These are phyloP conservation scores for Tulasnella sp. DNA, from an alignment of 768 basidiomycete species.

Conservation along the genomic window DNA sequence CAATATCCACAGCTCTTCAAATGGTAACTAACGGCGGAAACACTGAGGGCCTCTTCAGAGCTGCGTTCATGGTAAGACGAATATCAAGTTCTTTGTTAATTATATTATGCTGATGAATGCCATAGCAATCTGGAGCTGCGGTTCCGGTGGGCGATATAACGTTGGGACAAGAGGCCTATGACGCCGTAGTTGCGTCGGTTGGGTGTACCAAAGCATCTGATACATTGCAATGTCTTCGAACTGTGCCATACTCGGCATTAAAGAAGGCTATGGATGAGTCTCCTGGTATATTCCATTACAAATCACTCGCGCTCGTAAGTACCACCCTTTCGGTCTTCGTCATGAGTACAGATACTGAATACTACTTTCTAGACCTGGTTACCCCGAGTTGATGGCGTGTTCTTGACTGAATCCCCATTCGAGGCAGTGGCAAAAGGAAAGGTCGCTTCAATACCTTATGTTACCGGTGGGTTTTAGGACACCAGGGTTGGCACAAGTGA, in stretches of 20 bases:
- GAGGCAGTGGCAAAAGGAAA: slow-evolving; percentile 26
- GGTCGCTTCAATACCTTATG: slow-evolving; percentile 23
- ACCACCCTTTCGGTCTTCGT: not conserved
- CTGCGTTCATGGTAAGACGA: slow-evolving; percentile 17
- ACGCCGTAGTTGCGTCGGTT: slow-evolving; percentile 6
- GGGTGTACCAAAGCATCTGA: slow-evolving; percentile 14
- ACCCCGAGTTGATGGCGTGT: slow-evolving; percentile 31
- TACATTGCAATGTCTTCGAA: slow-evolving; percentile 19
- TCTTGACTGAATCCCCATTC: slow-evolving; percentile 27
- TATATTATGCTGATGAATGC: not conserved
- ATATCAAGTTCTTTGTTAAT: not conserved
- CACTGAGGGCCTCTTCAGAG: slow-evolving; percentile 20
- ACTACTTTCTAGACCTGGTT: slow-evolving; percentile 27
- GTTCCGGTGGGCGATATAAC: not conserved
- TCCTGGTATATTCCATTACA: slow-evolving; percentile 10
- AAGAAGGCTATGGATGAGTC: slow-evolving; percentile 13
- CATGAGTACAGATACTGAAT: not conserved
- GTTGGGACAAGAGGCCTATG: slow-evolving; percentile 4
- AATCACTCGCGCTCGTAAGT: not conserved
- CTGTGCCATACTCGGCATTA: slow-evolving; percentile 10
- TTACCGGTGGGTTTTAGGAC: slow-evolving; percentile 13
- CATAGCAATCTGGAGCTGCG: slow-evolving; percentile 1
- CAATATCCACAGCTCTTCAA: slow-evolving; percentile 18
- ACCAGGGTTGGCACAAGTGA: too few relatives aligned
- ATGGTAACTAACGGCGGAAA: slow-evolving; percentile 19